These are phyloP conservation scores for Monosporascus sp. DNA, from an alignment of 2,329 filamentous ascomycete species.

Conservation along the genomic window DNA sequence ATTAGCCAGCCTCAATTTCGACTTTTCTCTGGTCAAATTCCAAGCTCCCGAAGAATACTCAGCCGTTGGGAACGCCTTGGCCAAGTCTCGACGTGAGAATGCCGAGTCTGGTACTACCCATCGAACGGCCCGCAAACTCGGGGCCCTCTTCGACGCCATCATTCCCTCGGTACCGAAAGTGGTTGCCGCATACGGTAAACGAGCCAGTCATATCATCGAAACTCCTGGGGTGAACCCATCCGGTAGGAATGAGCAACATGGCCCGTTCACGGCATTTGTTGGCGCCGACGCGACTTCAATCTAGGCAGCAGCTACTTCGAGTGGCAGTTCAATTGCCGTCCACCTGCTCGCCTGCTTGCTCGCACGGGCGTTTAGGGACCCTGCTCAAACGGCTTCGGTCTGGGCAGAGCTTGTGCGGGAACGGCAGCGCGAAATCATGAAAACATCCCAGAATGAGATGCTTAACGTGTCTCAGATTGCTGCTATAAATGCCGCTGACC, in stretches of 20 bases:
- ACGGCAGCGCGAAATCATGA: background rate
- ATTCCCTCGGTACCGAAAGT: constrained; percentile 1
- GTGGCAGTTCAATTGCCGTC: constrained; percentile 19
- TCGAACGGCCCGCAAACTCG: constrained; percentile 5
- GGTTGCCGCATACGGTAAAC: constrained; percentile 23
- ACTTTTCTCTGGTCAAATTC: constrained; percentile 7
- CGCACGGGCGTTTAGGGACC: constrained; percentile 17
- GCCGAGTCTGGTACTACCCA: constrained; percentile 6
- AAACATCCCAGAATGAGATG: background rate
- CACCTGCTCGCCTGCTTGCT: constrained; percentile 31
- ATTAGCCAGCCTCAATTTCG: constrained; percentile 10
- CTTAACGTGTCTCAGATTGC: background rate
- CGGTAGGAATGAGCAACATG: background rate
- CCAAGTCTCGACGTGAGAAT: background rate
- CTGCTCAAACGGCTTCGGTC: constrained; percentile 22
- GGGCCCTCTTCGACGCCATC: constrained; percentile 4
- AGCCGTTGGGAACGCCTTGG: constrained; percentile 1
- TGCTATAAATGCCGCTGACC: constrained; percentile 8
- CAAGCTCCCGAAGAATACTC: constrained; percentile 6
- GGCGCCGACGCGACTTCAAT: constrained; percentile 20
- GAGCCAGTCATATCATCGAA: constrained; percentile 27
- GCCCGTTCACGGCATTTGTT: constrained; percentile 18
- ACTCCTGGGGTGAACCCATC: constrained; percentile 2
- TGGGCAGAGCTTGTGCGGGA: constrained; percentile 27
- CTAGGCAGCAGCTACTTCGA: constrained; percentile 17